Conservation (phyloP, 768 basidiomycete species). For the Russula sp. region DNA sequence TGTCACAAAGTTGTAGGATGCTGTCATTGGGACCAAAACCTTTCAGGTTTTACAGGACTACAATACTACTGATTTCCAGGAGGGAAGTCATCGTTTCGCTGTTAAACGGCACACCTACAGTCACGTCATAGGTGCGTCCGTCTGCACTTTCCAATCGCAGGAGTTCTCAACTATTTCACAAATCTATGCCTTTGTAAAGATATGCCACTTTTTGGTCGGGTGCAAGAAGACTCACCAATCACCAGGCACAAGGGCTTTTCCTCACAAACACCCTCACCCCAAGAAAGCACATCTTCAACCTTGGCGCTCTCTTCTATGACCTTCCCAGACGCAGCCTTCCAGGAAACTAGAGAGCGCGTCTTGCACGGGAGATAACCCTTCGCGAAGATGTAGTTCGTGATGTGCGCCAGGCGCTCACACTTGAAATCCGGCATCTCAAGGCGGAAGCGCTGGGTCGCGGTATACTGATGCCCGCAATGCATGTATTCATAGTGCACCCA, state of each 20-base stretch:
- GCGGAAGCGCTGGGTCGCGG: constrained; percentile 41
- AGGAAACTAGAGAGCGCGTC: constrained; percentile 36
- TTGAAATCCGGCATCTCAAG: constrained; percentile 31
- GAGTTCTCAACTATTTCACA: background rate
- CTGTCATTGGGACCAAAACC: too few relatives aligned
- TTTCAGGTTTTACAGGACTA: too few relatives aligned
- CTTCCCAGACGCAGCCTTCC: constrained; percentile 37
- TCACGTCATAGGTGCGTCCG: too few relatives aligned
- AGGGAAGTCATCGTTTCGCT: too few relatives aligned
- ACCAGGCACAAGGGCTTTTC: constrained; percentile 35
- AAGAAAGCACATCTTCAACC: constrained; percentile 28
- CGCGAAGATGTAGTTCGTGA: constrained; percentile 44
- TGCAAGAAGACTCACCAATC: constrained; percentile 29
- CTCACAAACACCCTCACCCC: constrained; percentile 33
- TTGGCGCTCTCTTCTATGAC: constrained; percentile 28
- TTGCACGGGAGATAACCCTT: constrained; percentile 36
- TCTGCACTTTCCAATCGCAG: background rate
- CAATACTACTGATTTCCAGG: too few relatives aligned
- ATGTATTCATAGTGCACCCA: constrained; percentile 43
- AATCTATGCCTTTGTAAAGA: background rate
- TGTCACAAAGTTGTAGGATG: too few relatives aligned
- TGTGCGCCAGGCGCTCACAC: constrained; percentile 39
- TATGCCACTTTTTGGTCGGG: background rate
- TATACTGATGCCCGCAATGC: constrained; percentile 30
- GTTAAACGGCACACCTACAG: too few relatives aligned